Base-by-base conservation (phyloP, 768 basidiomycete genomes). In the Lactarius sanguifluus region DNA sequence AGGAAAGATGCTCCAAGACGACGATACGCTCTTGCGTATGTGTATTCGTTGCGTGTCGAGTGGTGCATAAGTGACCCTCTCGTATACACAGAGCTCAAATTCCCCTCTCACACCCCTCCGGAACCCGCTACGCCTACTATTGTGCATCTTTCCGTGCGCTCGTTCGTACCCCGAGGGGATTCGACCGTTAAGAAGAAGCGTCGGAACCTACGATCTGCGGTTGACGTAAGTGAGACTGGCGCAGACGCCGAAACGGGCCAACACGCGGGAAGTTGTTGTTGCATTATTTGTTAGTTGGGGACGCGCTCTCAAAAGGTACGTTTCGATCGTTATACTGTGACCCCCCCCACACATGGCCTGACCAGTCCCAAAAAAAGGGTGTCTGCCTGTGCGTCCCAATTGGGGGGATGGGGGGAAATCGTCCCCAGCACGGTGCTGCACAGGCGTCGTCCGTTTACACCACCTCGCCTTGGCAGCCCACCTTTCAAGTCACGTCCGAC, bases 1-100 rank as follows among this genome's bases (percentile, higher is more conserved):
- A 6, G 91, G 91, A 43, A 87, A 86, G 75, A 87, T 93, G 73
- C 76, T 92, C n/a, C 90, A 91, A 72, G 91, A 93, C 72, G 91
- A 93, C 36, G 91, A 92, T 62, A 89, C 88, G 2, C 79, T 93
- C 18, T 75, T 80, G 20, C 83, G 90, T 91, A 69, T 72, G 87
- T 79, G 20, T 34, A 66, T 50, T 45, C 61, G 32, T 32, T 47
- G 57, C 30, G n/a, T 18, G 15, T 36, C 2, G 15, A 52, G 25
- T 15, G 34, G 23, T n/a, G 10, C 8, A 25, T n/a, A 52, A 55
- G 18, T 62, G 40, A 54, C 57, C 57, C 34, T 34, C 59, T 45
- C n/a, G 16, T 41, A 18, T 67, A 78, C 38, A 18, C 69, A 78
- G 78, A 77, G 56, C 69, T 75, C 34, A 70, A 68, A 13, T 75